Conservation (phyloP, 257 asterid species). For the Scutellaria galericulata region DNA sequence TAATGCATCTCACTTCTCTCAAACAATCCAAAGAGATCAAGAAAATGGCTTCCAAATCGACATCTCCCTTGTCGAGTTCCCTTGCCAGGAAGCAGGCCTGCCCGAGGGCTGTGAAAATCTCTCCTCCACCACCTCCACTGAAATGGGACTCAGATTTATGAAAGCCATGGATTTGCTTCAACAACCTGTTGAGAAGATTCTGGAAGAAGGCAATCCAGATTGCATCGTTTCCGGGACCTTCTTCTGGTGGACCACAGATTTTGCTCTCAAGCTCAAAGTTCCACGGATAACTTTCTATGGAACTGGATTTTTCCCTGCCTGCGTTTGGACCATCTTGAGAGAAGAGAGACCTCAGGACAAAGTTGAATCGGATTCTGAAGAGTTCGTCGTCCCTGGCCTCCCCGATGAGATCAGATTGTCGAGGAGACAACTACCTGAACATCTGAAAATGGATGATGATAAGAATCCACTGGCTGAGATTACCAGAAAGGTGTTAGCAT, state of each 20-base stretch:
- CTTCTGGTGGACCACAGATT: conserved; percentile 44
- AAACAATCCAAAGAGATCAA: conserved; percentile 35
- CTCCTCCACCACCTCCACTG: conserved; percentile 30
- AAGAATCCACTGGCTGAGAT: conserved; percentile 12
- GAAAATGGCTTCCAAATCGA: conserved; percentile 31
- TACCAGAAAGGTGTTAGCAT: neutral
- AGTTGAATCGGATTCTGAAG: conserved; percentile 40
- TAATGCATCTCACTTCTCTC: conserved; percentile 40
- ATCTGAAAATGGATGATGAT: neutral
- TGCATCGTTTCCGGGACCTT: conserved; percentile 35
- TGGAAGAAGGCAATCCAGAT: conserved; percentile 40
- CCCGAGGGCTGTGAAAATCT: conserved; percentile 51
- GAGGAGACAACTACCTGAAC: conserved; percentile 2
- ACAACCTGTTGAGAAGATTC: conserved; percentile 34
- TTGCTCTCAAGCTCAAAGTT: conserved; percentile 34
- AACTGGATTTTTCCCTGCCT: conserved; percentile 40
- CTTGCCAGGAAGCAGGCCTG: conserved; percentile 39
- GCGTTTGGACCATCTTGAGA: conserved; percentile 13
- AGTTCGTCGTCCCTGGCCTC: conserved; percentile 42
- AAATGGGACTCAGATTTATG: conserved; percentile 36
- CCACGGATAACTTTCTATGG: conserved; percentile 43
- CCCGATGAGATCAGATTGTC: conserved; percentile 37
- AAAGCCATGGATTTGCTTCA: conserved; percentile 39
- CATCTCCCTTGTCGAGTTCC: conserved; percentile 36
- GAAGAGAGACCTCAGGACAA: conserved; percentile 33